Conservation (phyloP, 2,329 filamentous ascomycete species). For the Ascochyta koolunga region DNA sequence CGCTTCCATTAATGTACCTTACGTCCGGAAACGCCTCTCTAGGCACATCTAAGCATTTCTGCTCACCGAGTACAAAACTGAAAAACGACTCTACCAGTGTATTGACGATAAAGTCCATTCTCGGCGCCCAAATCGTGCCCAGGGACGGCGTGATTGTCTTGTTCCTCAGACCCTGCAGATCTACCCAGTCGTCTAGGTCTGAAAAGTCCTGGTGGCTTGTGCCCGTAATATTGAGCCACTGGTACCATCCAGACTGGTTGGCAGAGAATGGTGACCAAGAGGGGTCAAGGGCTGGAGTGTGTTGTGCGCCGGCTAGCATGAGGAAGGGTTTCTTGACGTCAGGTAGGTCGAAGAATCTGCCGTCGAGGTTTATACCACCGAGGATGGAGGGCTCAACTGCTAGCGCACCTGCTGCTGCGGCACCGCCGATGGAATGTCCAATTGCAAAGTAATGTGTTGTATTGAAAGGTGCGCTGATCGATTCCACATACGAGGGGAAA, state of each 20-base stretch:
- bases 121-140: slow-evolving; percentile 23
- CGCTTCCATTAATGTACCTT: not conserved
- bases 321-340: slow-evolving; percentile 29
- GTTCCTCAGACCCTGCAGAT: slow-evolving; percentile 25
- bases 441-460: slow-evolving; percentile 19
- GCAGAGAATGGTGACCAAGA: slow-evolving; percentile 26
- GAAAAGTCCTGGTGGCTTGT: slow-evolving; percentile 28
- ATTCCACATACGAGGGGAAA: slow-evolving; percentile 14
- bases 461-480: slow-evolving; percentile 17
- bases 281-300: slow-evolving; percentile 21
- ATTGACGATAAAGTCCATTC: slow-evolving; percentile 26
- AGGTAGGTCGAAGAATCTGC: slow-evolving; percentile 20
- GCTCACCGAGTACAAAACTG: slow-evolving; percentile 18
- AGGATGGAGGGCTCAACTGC: slow-evolving; percentile 13
- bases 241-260: slow-evolving; percentile 31
- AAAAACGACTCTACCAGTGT: slow-evolving; percentile 21
- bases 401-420: slow-evolving; percentile 20
- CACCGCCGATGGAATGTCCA: slow-evolving; percentile 30
- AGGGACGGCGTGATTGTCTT: slow-evolving; percentile 17
- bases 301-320: slow-evolving; percentile 23
- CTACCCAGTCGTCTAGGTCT: slow-evolving; percentile 32
- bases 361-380: slow-evolving; percentile 29
- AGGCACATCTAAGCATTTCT: slow-evolving; percentile 5
- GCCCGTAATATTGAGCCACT: slow-evolving; percentile 26
- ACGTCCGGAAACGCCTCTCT: slow-evolving; percentile 16